Base-by-base conservation (phyloP, 2,329 filamentous ascomycete species). In the Amauroascus verrucosus region DNA sequence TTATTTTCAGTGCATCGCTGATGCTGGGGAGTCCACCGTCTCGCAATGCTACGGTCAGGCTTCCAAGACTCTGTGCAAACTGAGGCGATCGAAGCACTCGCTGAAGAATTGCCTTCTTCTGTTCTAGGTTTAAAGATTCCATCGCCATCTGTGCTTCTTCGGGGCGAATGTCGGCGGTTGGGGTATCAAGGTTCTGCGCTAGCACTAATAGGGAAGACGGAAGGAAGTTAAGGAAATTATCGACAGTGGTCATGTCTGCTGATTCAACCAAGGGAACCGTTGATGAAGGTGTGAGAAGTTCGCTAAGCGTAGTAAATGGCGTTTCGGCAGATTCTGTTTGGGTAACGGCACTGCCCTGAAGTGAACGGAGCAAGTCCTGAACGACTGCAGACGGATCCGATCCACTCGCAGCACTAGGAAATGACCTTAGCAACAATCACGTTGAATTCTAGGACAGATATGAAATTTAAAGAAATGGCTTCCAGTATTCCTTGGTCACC, bases 11-110 rank as follows among this genome's bases (percentile, higher is more conserved):
- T 3, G 90, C 91, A 62, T 95, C 89, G 6, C 88, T 85, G 58
- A 98, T 85, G 61, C 84, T 94, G 3, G 91, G 90, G 54, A 98
- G 71, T 0, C 91, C 93, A 11, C 93, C 93, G 62, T 97, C 91
- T 54, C 89, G 78, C 53, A 98, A 75, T 11, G 93, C 93, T 69
- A 89, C 82, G 0, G 89, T 95, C 61, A 98, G 72, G 65, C 86
- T 93, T 0, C 82, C 81, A 37, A 96, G 72, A 60, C 88, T 91
- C 68, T 97, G 93, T 56, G 82, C 81, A 64, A 98, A 89, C 65
- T 98, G 93, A 16, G 93, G 91, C 59, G 87, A 94, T 58, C 87
- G 81, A 13, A 97, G 72, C 6, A 97, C 89, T 64, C 84, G 85
- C 67, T 83, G 84, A 41, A 98, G 70, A 11, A 97, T 79, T 20